Conservation (phyloP, 1,284 basidiomycete species). For the Ceratobasidium sp. region DNA sequence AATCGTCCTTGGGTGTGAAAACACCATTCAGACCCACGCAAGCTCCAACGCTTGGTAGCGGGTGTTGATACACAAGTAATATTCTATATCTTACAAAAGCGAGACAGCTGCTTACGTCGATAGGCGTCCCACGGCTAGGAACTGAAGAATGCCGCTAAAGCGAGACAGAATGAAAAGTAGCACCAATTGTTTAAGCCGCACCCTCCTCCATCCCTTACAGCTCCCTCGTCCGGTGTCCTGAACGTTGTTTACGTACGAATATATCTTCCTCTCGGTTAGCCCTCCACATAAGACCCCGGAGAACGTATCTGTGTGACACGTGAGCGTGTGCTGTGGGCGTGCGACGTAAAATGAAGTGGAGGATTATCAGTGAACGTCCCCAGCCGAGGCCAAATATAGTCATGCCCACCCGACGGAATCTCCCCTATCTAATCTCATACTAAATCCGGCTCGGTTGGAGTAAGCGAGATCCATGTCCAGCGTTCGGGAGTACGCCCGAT, state of each 20-base stretch:
- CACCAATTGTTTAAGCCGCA: not conserved
- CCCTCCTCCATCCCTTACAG: conserved; percentile 8
- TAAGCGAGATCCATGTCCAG: conserved; percentile 2
- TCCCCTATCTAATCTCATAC: conserved; percentile 37
- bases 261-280: not conserved
- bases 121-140: conserved; percentile 2
- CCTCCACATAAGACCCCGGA: conserved; percentile 13
- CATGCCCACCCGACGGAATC: not conserved
- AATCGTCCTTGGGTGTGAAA: conserved; percentile 47
- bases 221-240: not conserved
- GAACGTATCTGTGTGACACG: conserved; percentile 15
- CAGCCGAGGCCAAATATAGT: conserved; percentile 31
- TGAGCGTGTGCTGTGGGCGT: not conserved
- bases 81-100: not conserved
- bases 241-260: conserved; percentile 15
- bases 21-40: conserved; percentile 45
- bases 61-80: not conserved
- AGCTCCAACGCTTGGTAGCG: conserved; percentile 12
- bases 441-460: conserved; percentile 12
- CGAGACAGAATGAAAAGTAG: not conserved
- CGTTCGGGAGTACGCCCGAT: conserved; percentile 6
- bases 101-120: not conserved
- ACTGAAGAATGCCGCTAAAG: not conserved
- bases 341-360: conserved; percentile 33
- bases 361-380: conserved; percentile 36